Conservation (phyloP, 2,329 filamentous ascomycete genomes). For the Fusarium sp. region DNA sequence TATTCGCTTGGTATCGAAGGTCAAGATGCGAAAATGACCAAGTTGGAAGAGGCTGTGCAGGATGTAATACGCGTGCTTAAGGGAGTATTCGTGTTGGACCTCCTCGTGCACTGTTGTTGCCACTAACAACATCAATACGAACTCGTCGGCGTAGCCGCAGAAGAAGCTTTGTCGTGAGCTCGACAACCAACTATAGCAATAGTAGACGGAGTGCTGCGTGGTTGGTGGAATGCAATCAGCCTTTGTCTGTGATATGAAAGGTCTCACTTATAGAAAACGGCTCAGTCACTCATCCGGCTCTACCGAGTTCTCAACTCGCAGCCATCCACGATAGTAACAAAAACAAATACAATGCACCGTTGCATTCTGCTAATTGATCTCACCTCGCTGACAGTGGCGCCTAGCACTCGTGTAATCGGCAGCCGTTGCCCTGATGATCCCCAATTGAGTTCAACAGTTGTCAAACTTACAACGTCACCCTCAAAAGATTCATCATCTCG, state of each 20-base stretch:
- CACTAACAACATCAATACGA: neutral
- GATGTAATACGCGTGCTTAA: neutral
- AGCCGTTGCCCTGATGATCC: neutral
- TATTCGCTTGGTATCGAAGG: neutral
- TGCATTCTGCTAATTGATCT: neutral
- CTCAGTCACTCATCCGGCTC: neutral
- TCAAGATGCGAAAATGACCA: neutral
- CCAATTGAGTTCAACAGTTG: neutral
- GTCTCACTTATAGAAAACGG: neutral
- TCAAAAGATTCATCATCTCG: neutral
- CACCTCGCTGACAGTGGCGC: neutral
- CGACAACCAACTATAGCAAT: neutral
- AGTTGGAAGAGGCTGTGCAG: neutral
- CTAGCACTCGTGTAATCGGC: slow-evolving; percentile 1
- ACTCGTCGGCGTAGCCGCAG: neutral
- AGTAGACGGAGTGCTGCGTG: neutral
- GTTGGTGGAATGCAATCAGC: neutral
- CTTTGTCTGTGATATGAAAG: neutral
- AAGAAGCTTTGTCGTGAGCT: neutral
- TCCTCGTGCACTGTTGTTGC: neutral
- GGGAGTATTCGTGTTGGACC: neutral
- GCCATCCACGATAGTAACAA: neutral
- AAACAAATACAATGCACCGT: neutral
- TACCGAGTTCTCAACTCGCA: neutral
- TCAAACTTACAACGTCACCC: neutral